Percentiles rank a stretch among this genome's conserved stretches.
Conservation (phyloP, 768 basidiomycete species). For the Tephrocybe sp. region DNA sequence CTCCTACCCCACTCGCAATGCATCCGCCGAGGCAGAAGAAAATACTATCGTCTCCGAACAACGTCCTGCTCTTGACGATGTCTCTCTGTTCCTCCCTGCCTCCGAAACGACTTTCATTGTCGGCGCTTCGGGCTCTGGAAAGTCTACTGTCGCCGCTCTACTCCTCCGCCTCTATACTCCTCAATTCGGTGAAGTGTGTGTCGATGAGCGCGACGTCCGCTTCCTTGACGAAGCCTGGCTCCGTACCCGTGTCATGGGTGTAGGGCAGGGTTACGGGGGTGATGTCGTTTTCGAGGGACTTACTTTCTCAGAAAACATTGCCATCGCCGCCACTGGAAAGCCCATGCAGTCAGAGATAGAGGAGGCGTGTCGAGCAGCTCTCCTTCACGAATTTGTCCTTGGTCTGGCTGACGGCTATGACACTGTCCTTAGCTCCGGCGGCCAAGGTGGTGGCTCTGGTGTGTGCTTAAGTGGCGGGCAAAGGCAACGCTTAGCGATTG, state of each 20-base stretch:
- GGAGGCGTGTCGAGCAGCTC: conserved; percentile 78
- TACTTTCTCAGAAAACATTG: conserved; percentile 83
- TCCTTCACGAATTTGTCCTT: conserved; percentile 84
- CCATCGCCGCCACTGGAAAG: conserved; percentile 61
- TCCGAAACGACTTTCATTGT: conserved; percentile 90
- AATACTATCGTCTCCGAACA: conserved; percentile 51
- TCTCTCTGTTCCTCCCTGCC: conserved; percentile 69
- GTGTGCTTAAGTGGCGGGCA: conserved; percentile 89
- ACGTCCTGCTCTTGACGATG: conserved; percentile 57
- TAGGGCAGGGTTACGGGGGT: conserved; percentile 62
- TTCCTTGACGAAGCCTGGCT: conserved; percentile 74
- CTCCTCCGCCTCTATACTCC: conserved; percentile 79
- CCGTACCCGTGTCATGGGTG: conserved; percentile 67
- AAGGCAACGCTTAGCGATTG: conserved; percentile 86
- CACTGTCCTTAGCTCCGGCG: conserved; percentile 72
- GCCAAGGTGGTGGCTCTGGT: conserved; percentile 25
- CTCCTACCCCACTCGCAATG: conserved; percentile 73
- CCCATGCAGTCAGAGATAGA: conserved; percentile 71
- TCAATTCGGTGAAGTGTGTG: conserved; percentile 59
- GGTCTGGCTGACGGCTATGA: conserved; percentile 90
- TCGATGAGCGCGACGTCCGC: conserved; percentile 82
- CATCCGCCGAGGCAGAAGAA: not conserved
- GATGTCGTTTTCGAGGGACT: conserved; percentile 79
- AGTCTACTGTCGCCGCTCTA: conserved; percentile 85
- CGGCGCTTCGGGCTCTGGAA: conserved; percentile 89